These are phyloP conservation scores for Schwanniomyces polymorphus DNA, from an alignment of 805 yeast genomes.

Conservation along the genomic window DNA sequence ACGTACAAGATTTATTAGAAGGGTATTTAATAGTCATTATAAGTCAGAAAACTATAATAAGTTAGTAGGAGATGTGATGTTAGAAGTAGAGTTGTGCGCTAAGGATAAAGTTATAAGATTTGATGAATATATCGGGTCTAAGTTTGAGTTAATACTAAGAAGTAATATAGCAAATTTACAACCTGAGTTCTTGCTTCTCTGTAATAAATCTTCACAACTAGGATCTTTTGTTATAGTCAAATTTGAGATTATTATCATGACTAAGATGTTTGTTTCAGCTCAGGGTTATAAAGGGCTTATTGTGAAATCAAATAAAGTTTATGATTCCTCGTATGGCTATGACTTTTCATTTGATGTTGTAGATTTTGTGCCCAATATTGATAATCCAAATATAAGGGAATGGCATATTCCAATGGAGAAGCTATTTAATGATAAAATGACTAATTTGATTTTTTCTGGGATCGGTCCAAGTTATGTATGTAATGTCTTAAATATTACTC, in stretches of 20 bases:
- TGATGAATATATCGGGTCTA: neutral
- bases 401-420: slow-evolving; percentile 2
- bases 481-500: neutral
- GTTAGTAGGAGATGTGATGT: slow-evolving; percentile 2
- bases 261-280: neutral
- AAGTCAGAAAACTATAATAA: slow-evolving; percentile 1
- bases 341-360: slow-evolving; percentile 1
- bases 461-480: slow-evolving; percentile 2
- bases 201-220: slow-evolving; percentile 3
- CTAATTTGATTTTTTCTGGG: neutral
- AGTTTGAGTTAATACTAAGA: neutral
- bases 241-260: neutral
- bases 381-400: slow-evolving; percentile 2
- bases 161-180: neutral
- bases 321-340: neutral
- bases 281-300: neutral
- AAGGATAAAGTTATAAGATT: neutral
- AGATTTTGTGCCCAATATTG: slow-evolving; percentile 1
- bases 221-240: slow-evolving; percentile 1
- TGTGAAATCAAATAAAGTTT: neutral
- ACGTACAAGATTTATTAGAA: neutral
- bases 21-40: slow-evolving; percentile 1
- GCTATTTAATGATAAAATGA: neutral
- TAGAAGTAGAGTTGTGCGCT: neutral
- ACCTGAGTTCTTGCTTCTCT: slow-evolving; percentile 1